Base-by-base conservation (phyloP, 1,139 yeast species). In the Eremothecium cymbalariae region DNA sequence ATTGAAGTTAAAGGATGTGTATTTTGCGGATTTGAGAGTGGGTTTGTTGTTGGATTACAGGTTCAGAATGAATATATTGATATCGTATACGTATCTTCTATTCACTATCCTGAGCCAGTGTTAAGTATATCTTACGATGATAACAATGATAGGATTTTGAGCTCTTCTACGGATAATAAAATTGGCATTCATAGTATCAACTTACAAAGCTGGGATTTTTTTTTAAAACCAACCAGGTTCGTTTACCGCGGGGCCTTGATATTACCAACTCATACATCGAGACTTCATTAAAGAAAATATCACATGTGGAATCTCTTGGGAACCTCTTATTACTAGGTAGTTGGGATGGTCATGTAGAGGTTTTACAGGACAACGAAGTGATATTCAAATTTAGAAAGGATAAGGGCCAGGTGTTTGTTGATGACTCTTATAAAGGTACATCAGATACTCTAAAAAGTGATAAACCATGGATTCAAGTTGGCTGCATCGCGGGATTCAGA, bases 31-130 rank as follows among this genome's bases (percentile, higher is more conserved):
- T 46, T 42, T 34, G 60, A 56, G 36, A 44, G 53, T 38, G 60
- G 60, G 4, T 38, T 45, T 23, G 38, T 51, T 3, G 38, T 53
- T 15, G 58, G 56, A 2, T 40, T 53, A 17, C 35, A 32, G 31
- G 16, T 28, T 11, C 11, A 8, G 2, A 16, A 13, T 21, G 9
- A 12, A 4, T 18, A 9, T 6, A 12, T 16, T 26, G 46, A 51
- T 18, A 24, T 54, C 5, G 44, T 44, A 2, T 46, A 51, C 26
- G 34, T 53, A 3, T 51, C 57, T 2, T 33, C 40, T 11, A 42
- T 36, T 2, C 56, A 53, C 38, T 53, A 44, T 23, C 59, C 59
- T 7, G 45, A 54, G 4, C 59, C 58, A 4, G 45, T 54, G 6
- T 38, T 55, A 13, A 46, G 44, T 24, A 29, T 55, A 18, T 29